Evolutionary conservation across 2,329 filamentous ascomycete species (phyloP), one percentile per base, ranked within the genome.

Genomic region (Volutella citrinella): DNA sequence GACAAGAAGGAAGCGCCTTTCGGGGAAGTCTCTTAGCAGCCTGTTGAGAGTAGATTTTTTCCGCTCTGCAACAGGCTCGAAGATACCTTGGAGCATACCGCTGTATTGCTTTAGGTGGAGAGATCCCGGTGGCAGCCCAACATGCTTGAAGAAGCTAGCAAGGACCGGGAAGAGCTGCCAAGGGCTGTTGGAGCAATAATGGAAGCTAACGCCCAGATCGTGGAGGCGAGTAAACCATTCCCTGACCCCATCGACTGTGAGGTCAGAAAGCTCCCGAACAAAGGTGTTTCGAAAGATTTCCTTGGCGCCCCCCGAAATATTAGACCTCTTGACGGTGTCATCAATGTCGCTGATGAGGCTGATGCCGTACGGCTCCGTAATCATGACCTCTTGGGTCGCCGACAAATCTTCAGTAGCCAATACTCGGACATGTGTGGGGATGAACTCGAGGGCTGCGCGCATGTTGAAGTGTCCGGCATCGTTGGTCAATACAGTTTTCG

Each of bases 151-250:
- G 58, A 85, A 98, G 33, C 78, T 87, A 6, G 87, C 84, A 10
- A 98, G 68, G 4, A 97, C 80, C 0, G 93, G 93, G 51, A 87
- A 98, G 7, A 98, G 74, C 59, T 98, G 94, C 94, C 94, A 98
- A 1, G 93, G 93, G 31, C 91, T 95, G 62, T 98, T 98, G n/a
- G 93, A 98, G 46, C 95, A 94, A 60, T 98, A 98, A 57, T 98
- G 94, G 32, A 98, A 76, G 50, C 82, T 79, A 16, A 97, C 91
- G 13, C 90, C 89, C 66, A 91, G 79, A 14, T 80, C 71, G 23
- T 84, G 75, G 64, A 98, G 73, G 14, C 72, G 72, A 21, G 71
- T 79, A 56, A 97, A 98, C 91, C 93, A 97, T 43, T 94, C 87
- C 38, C 72, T 78, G 14, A 97, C 90, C 3, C 93, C 93, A 12